Evolutionary conservation across 129 eudicot species (phyloP).

Genomic region (Artemisia annua): DNA sequence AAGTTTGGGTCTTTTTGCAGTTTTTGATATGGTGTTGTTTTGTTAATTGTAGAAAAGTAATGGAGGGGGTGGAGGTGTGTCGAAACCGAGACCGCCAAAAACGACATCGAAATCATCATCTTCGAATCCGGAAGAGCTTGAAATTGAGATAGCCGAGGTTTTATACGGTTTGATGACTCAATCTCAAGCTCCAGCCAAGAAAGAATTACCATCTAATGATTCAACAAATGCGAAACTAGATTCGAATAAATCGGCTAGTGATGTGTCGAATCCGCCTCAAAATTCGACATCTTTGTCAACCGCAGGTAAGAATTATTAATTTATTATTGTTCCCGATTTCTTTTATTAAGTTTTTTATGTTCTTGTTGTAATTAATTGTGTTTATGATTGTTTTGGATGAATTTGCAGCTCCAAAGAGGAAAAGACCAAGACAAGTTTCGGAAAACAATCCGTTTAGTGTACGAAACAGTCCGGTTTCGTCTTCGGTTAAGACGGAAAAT

Average conservation of each 20-base stretch:
- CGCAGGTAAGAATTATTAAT: conserved; percentile 41
- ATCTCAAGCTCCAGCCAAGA: conserved; percentile 73
- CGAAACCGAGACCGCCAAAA: conserved; percentile 75
- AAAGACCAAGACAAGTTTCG: conserved; percentile 72
- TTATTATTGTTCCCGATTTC: neutral
- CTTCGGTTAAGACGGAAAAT: conserved; percentile 48
- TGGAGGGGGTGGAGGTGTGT: conserved; percentile 38
- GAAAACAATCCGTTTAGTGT: conserved; percentile 48
- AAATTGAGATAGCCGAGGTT: conserved; percentile 96
- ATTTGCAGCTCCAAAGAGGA: conserved; percentile 82
- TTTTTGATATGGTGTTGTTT: neutral
- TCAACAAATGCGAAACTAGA: conserved; percentile 36
- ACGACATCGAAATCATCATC: conserved; percentile 62
- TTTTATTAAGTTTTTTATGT: neutral
- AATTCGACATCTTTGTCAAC: conserved; percentile 51
- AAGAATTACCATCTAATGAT: conserved; percentile 46
- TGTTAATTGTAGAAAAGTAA: conserved; percentile 56
- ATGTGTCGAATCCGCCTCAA: conserved; percentile 44
- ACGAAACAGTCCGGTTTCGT: conserved; percentile 54
- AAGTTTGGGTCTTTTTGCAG: neutral
- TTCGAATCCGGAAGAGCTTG: conserved; percentile 86
- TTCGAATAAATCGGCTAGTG: conserved; percentile 53
- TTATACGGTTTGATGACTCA: conserved; percentile 88
- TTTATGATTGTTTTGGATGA: neutral
- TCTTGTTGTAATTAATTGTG: neutral